Conservation (phyloP, 2,329 filamentous ascomycete genomes). For the Neodidymelliopsis sp. region DNA sequence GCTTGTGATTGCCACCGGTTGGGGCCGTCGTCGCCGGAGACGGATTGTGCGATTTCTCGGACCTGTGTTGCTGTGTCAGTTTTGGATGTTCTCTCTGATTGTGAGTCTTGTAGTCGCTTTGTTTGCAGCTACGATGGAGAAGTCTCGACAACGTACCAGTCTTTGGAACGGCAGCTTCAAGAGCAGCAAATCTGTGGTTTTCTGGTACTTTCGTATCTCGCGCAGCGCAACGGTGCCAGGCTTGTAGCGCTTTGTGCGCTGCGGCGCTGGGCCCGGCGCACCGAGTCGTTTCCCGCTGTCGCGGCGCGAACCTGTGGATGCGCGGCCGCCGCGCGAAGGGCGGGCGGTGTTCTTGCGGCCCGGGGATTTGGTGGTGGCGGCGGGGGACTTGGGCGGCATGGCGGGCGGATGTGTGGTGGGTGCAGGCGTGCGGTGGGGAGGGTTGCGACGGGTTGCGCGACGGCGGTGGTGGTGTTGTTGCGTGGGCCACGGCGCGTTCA, state of each 20-base stretch:
- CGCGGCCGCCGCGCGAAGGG: slow-evolving; percentile 38
- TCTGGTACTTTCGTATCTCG: slow-evolving; percentile 99
- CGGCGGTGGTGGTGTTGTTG: not conserved
- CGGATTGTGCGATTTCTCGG: slow-evolving; percentile 70
- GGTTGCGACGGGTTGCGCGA: not conserved
- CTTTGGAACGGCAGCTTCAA: slow-evolving; percentile 98
- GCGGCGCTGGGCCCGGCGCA: slow-evolving; percentile 44
- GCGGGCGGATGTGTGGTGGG: not conserved
- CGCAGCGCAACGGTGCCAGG: slow-evolving; percentile 89
- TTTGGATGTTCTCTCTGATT: no score
- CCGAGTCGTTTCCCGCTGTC: slow-evolving; percentile 36
- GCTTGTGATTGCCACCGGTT: slow-evolving; percentile 89
- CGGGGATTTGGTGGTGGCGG: slow-evolving; percentile 34
- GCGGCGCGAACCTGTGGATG: slow-evolving; percentile 21
- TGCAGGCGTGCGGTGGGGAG: not conserved
- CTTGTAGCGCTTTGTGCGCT: slow-evolving; percentile 54
- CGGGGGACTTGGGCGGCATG: slow-evolving; percentile 13
- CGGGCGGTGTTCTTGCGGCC: slow-evolving; percentile 41
- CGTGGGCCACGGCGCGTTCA: slow-evolving; percentile 21
- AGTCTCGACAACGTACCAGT: slow-evolving; percentile 67
- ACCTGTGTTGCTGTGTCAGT: no score
- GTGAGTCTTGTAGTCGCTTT: no score
- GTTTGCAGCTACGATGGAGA: no score
- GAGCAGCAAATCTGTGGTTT: slow-evolving; percentile 94
- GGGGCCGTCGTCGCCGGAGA: slow-evolving; percentile 75